Evolutionary conservation across 2,329 filamentous ascomycete species (phyloP), one percentile per base, ranked within the genome.

Genomic region (Dactylellina cionopaga): DNA sequence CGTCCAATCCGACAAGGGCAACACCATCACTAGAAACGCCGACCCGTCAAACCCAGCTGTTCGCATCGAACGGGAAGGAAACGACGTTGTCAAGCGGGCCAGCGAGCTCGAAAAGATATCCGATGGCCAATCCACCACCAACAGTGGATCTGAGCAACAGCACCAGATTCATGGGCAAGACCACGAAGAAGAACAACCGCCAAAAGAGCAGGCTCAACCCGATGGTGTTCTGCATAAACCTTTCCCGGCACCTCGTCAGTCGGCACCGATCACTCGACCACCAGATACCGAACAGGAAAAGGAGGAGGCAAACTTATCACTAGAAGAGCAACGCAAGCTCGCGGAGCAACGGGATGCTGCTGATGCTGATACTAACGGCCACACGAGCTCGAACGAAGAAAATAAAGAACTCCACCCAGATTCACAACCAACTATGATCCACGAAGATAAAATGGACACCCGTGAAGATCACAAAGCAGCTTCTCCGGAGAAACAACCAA

Each of bases 21-120:
- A 89, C 79, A 86, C 84, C 25, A 85, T 89, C 78, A 87, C 85
- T 80, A 88, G 87, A 80, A 87, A 86, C 37, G 87, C 86, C 54
- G 83, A 85, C 24, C 83, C 84, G 25, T 83, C 83, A 17, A 86
- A 89, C 74, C 87, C 87, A 1, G 88, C 87, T 29, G 85, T 89
- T 4, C 84, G 85, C 74, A 80, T 89, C 76, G 82, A 83, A 76
- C 83, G 86, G 46, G 81, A 83, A 11, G 87, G 87, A 49, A 88
- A 89, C 76, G 87, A 89, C 78, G 75, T 75, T 33, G 74, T 74
- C 47, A 77, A 89, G 81, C 83, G 83, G 74, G 85, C 87, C 10
- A 85, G 83, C 43, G 87, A 89, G 79, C 80, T 89, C 3, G 55
- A 69, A 25, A 62, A 47, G 10, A n/a, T 60, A 29, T 51, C 43